phyloP scores from a whole-genome alignment of 2,329 filamentous ascomycete species.

The Fusarium sp. region DNA sequence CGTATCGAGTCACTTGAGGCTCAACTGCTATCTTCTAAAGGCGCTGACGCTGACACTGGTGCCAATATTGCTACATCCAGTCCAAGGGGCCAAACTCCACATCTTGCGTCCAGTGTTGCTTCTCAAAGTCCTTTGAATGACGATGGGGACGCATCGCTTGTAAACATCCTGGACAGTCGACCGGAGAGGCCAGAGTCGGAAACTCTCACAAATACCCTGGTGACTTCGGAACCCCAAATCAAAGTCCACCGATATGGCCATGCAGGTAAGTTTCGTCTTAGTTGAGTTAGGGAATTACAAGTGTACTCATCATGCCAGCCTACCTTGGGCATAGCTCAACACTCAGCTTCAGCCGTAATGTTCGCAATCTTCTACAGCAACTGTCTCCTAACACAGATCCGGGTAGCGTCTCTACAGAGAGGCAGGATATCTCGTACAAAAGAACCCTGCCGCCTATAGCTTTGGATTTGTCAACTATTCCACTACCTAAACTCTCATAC shows the following conservation, averaged over 20 bases:
- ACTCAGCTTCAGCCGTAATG: constrained; percentile 35
- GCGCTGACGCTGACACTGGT: background rate
- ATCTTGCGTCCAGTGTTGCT: background rate
- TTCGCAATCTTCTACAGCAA: constrained; percentile 35
- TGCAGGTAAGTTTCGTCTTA: constrained; percentile 4
- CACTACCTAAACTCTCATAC: constrained; percentile 29
- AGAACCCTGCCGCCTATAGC: constrained; percentile 23
- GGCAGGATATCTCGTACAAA: constrained; percentile 30
- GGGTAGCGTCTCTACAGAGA: constrained; percentile 23
- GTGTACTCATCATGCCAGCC: constrained; percentile 11
- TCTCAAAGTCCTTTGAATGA: background rate
- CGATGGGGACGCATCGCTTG: background rate
- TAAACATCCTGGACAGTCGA: background rate
- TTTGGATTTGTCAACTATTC: constrained; percentile 23
- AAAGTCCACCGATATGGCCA: constrained; percentile 38
- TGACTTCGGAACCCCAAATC: constrained; percentile 34
- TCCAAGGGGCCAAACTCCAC: background rate
- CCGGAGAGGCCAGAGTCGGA: background rate
- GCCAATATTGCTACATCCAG: no score
- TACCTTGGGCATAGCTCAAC: constrained; percentile 38
- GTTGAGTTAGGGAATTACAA: accelerated
- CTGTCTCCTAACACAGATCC: constrained; percentile 24
- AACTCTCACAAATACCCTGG: constrained; percentile 29
- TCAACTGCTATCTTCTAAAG: constrained; percentile 1
- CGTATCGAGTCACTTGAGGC: constrained; percentile 29